Evolutionary conservation across 352 stramenopile species (phyloP).

Genomic region (Phytophthora fragariaefolia): DNA sequence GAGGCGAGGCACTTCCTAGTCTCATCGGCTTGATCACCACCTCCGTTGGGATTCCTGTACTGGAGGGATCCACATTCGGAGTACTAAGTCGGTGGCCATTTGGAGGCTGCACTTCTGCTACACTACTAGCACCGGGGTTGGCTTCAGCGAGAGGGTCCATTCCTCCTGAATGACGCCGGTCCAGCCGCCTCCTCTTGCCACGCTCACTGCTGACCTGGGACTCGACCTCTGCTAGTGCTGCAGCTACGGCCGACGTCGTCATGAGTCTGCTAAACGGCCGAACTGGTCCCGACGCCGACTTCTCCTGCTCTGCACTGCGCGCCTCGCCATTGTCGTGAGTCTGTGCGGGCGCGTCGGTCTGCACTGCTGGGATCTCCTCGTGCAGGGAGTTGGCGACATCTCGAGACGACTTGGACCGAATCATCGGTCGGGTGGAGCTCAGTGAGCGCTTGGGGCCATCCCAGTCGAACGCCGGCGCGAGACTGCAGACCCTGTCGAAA

Average conservation of each 20-base stretch:
- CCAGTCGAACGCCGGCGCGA: conserved; percentile 16
- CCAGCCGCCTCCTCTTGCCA: conserved; percentile 17
- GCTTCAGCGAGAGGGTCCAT: conserved; percentile 8
- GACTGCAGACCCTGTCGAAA: conserved; percentile 13
- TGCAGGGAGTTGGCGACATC: conserved; percentile 10
- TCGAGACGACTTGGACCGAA: conserved; percentile 20
- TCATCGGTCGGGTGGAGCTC: conserved; percentile 23
- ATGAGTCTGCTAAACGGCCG: conserved; percentile 27
- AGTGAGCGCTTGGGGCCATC: conserved; percentile 25
- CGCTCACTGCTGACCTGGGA: conserved; percentile 11
- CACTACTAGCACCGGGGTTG: not conserved
- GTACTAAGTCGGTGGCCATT: conserved; percentile 19
- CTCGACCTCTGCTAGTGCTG: conserved; percentile 36
- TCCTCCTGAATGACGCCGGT: conserved; percentile 25
- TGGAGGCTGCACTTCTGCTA: not conserved
- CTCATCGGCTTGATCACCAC: conserved; percentile 14
- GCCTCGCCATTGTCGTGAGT: not conserved
- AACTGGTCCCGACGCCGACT: conserved; percentile 1
- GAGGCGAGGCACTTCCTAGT: conserved; percentile 19
- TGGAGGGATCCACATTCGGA: not conserved
- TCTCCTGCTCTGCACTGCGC: conserved; percentile 1
- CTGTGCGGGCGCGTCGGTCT: not conserved
- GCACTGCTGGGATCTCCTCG: not conserved
- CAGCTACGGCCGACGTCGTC: conserved; percentile 34
- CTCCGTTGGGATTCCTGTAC: not conserved